A percentile compares a stretch with the other conserved stretches of the same genome.
phyloP scores from a whole-genome alignment of 352 stramenopile genomes.

The Phytophthora hibernalis region DNA sequence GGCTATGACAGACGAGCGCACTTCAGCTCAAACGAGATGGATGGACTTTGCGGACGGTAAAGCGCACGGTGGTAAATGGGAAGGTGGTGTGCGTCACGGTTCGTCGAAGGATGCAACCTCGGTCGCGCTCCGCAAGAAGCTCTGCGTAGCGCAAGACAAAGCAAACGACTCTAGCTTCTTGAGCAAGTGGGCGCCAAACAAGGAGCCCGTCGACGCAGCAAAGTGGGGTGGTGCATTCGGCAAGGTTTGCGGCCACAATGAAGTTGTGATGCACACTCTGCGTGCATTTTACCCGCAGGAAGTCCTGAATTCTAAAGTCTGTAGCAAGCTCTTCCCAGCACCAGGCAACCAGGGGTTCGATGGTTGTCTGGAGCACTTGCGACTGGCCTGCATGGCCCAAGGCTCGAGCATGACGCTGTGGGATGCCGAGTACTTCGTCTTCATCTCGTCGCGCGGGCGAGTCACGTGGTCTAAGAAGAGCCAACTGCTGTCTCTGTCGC shows the following conservation, averaged over 20 bases:
- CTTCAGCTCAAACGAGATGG: slow-evolving; percentile 85
- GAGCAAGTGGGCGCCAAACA: slow-evolving; percentile 75
- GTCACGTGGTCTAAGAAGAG: slow-evolving; percentile 74
- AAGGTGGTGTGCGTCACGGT: slow-evolving; percentile 71
- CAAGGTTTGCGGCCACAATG: slow-evolving; percentile 91
- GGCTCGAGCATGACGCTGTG: slow-evolving; percentile 77
- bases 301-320: slow-evolving; percentile 90
- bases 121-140: slow-evolving; percentile 53
- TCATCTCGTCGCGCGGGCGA: slow-evolving; percentile 52
- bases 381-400: slow-evolving; percentile 58
- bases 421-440: slow-evolving; percentile 85
- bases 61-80: slow-evolving; percentile 67
- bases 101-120: slow-evolving; percentile 80
- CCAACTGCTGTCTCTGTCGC: slow-evolving; percentile 64
- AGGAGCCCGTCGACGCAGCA: slow-evolving; percentile 65
- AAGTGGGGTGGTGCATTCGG: slow-evolving; percentile 86
- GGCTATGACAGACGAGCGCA: slow-evolving; percentile 58
- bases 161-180: slow-evolving; percentile 33
- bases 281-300: slow-evolving; percentile 89
- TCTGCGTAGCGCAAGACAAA: slow-evolving; percentile 34
- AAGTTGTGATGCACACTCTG: slow-evolving; percentile 88
- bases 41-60: slow-evolving; percentile 68
- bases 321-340: slow-evolving; percentile 75
- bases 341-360: slow-evolving; percentile 91
- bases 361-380: slow-evolving; percentile 89